Evolutionary conservation across 768 basidiomycete genomes (phyloP).

Genomic region (Suillus paluster): DNA sequence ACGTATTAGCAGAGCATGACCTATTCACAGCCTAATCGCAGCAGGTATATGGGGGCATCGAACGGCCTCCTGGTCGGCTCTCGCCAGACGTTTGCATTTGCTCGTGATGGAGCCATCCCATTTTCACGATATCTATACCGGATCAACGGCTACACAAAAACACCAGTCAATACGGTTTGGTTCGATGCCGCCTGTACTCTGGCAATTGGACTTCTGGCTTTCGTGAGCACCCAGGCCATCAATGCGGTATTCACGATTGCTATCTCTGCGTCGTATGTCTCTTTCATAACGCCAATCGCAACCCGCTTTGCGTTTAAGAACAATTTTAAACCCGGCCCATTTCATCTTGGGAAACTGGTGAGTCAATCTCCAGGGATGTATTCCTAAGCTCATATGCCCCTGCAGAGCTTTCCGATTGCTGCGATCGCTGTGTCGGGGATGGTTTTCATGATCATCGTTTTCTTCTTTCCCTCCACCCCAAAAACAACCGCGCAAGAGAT

Average conservation of each 20-base stretch:
- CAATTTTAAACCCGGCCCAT: constrained; percentile 59
- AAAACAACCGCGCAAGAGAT: constrained; percentile 34
- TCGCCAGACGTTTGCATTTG: no score
- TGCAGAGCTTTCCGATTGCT: constrained; percentile 35
- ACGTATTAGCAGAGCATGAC: no score
- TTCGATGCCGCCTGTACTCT: constrained; percentile 51
- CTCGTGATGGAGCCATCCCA: constrained; percentile 69
- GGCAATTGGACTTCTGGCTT: no score
- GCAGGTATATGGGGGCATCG: constrained; percentile 61
- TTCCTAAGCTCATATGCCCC: no score
- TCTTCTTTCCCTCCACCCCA: constrained; percentile 37
- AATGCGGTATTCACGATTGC: no score
- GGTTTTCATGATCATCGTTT: constrained; percentile 39
- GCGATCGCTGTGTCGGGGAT: no score
- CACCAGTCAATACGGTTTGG: constrained; percentile 62
- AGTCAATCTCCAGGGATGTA: no score
- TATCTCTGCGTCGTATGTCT: no score
- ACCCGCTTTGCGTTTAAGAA: constrained; percentile 52
- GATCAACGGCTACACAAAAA: no score
- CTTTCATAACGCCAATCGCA: no score
- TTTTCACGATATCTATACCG: constrained; percentile 64
- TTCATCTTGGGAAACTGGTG: constrained; percentile 59
- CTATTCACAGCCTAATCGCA: no score
- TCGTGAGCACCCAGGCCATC: no score
- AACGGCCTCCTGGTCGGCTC: constrained; percentile 52